Conservation (phyloP, 768 basidiomycete species). For the Lactarius psammicola region DNA sequence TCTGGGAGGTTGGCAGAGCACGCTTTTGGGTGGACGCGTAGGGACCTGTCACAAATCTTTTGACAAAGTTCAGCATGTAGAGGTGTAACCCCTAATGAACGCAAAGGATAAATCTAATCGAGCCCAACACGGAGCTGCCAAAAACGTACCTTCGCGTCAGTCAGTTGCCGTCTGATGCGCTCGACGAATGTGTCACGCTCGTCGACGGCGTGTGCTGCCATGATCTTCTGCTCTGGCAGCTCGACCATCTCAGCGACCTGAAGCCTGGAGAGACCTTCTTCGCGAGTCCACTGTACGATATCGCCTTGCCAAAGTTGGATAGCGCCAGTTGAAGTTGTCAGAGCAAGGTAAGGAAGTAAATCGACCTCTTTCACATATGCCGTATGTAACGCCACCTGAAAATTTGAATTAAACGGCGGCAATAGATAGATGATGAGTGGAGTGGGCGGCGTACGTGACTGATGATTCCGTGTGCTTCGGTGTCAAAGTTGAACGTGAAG, state of each 20-base stretch:
- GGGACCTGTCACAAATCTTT: slow-evolving; percentile 69
- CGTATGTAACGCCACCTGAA: slow-evolving; percentile 53
- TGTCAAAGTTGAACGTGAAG: slow-evolving; percentile 64
- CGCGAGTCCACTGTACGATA: slow-evolving; percentile 68
- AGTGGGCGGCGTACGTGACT: slow-evolving; percentile 48
- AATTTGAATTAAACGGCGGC: background rate
- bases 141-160: slow-evolving; percentile 54
- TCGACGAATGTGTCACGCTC: slow-evolving; percentile 49
- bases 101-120: background rate
- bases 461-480: slow-evolving; percentile 63
- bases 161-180: slow-evolving; percentile 55
- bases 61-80: slow-evolving; percentile 63
- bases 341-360: slow-evolving; percentile 44
- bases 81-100: slow-evolving; percentile 59
- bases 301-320: slow-evolving; percentile 71
- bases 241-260: slow-evolving; percentile 69
- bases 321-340: slow-evolving; percentile 75
- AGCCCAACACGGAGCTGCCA: background rate
- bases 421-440: slow-evolving; percentile 4
- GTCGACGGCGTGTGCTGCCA: slow-evolving; percentile 36
- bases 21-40: slow-evolving; percentile 52
- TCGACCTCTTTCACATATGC: slow-evolving; percentile 40
- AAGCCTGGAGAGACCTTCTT: slow-evolving; percentile 72
- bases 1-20: slow-evolving; percentile 33
- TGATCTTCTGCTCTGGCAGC: slow-evolving; percentile 59